phyloP scores from a whole-genome alignment of 495 filamentous ascomycete species.

The Penicillium lividum region DNA sequence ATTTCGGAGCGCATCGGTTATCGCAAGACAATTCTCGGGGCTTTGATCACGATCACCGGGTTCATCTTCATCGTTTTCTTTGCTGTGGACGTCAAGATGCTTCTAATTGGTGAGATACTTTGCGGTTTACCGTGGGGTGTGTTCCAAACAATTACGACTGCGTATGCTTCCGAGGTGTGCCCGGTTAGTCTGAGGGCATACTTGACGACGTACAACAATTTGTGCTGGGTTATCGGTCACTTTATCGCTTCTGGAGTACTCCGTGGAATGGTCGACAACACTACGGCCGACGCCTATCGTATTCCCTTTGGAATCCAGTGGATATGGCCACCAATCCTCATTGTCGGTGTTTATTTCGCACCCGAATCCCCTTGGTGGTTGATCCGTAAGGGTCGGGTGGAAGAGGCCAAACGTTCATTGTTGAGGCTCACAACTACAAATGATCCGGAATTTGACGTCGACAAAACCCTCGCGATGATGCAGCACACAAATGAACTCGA shows the following conservation, averaged over 20 bases:
- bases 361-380: constrained; percentile 86
- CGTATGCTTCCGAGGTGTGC: constrained; percentile 79
- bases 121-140: constrained; percentile 82
- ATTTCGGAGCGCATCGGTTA: constrained; percentile 77
- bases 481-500: constrained; percentile 77
- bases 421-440: constrained; percentile 63
- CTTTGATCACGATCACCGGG: constrained; percentile 64
- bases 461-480: constrained; percentile 84
- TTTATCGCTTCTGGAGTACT: constrained; percentile 77
- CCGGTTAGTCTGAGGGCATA: constrained; percentile 72
- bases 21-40: constrained; percentile 68
- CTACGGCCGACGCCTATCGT: constrained; percentile 55
- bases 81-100: constrained; percentile 63
- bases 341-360: constrained; percentile 67
- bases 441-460: constrained; percentile 63
- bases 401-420: constrained; percentile 68
- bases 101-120: constrained; percentile 75
- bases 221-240: constrained; percentile 80
- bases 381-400: constrained; percentile 65
- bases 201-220: constrained; percentile 78
- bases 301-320: constrained; percentile 76
- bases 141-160: constrained; percentile 77
- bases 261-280: constrained; percentile 57
- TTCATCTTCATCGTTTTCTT: constrained; percentile 80
- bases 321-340: constrained; percentile 80